Percentiles rank a stretch among this genome's conserved stretches.
phyloP scores from a whole-genome alignment of 1,284 basidiomycete species.

The Leccinum fuscescens region DNA sequence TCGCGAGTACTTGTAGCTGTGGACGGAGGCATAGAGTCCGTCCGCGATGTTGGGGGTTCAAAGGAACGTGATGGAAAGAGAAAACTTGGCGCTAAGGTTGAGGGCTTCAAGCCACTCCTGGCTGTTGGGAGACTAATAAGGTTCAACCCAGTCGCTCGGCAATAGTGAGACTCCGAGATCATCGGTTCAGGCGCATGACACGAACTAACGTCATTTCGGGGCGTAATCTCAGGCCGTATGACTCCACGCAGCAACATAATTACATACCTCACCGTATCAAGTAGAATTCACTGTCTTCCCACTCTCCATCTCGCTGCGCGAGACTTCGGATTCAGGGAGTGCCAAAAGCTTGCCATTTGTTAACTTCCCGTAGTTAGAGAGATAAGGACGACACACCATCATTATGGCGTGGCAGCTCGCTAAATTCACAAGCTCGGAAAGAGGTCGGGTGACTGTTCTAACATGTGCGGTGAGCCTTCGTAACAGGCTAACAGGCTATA shows the following conservation, averaged over 20 bases:
- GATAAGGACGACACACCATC: background rate
- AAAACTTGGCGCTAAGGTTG: background rate
- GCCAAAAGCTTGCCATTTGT: background rate
- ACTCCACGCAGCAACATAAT: background rate
- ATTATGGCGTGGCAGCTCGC: background rate
- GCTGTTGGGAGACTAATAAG: background rate
- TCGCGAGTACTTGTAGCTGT: conserved; percentile 12
- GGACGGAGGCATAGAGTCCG: conserved; percentile 12
- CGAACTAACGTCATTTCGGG: background rate
- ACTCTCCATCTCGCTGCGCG: background rate
- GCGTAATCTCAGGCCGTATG: background rate
- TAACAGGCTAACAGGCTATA: too few relatives aligned
- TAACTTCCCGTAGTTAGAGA: background rate
- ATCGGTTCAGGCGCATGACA: background rate
- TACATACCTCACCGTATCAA: background rate
- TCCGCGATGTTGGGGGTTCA: background rate
- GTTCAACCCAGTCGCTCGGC: background rate
- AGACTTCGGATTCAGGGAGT: background rate
- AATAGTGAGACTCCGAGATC: background rate
- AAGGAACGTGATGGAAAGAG: background rate
- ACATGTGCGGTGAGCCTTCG: background rate
- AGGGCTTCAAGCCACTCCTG: background rate
- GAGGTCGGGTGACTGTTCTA: background rate
- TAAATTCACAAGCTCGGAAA: background rate
- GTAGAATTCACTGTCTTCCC: background rate